phyloP scores from a whole-genome alignment of 2,329 filamentous ascomycete genomes.

The Thelonectria olida region DNA sequence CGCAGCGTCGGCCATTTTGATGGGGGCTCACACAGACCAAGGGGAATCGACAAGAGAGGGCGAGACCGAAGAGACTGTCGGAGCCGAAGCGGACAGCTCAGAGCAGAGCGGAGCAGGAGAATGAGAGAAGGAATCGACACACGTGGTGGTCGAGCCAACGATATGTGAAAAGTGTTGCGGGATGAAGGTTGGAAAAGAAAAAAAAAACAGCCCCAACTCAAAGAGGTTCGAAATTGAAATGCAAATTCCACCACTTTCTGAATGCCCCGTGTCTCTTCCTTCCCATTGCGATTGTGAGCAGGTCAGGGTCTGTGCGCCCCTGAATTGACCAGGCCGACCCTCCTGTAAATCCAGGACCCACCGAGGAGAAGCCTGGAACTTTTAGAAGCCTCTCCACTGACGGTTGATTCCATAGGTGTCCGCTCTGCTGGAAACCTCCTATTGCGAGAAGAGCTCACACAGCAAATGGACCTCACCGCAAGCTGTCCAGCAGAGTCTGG shows the following conservation, averaged over 20 bases:
- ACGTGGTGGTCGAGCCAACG: constrained; percentile 17
- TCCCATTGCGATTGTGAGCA: constrained; percentile 34
- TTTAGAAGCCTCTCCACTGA: background rate
- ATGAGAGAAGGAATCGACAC: constrained; percentile 20
- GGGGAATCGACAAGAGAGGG: constrained; percentile 11
- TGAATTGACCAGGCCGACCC: constrained; percentile 12
- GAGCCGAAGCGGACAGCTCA: constrained; percentile 27
- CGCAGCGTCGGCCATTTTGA: constrained; percentile 57
- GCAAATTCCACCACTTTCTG: constrained; percentile 40
- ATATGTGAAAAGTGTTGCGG: background rate
- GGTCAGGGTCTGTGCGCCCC: constrained; percentile 36
- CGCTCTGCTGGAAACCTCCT: background rate
- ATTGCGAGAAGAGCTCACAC: background rate
- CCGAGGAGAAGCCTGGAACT: background rate
- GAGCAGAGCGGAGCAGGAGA: constrained; percentile 19
- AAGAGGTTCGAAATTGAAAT: constrained; percentile 29
- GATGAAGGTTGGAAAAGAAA: constrained; percentile 15
- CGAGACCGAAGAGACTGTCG: constrained; percentile 24
- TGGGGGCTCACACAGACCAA: constrained; percentile 30
- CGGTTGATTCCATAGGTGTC: background rate
- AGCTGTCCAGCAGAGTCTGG: background rate
- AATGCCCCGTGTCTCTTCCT: constrained; percentile 39
- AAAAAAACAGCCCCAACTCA: constrained; percentile 23
- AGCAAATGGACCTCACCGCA: background rate
- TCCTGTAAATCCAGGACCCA: background rate